Evolutionary conservation across 345 rosid genomes (phyloP), one percentile per base, ranked within the genome.

Genomic region (Aegle marmelos): DNA sequence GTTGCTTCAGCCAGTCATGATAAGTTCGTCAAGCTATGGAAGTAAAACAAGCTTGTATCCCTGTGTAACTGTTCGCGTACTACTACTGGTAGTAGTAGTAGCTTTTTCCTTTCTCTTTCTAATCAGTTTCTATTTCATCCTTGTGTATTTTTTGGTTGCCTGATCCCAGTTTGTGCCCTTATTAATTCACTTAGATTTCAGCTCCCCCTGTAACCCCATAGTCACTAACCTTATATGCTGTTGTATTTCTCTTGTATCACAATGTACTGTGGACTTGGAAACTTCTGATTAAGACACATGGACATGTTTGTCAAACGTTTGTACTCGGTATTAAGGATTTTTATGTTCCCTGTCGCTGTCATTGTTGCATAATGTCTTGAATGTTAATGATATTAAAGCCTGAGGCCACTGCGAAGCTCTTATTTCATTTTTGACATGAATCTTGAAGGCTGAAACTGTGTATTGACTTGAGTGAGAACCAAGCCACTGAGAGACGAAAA

Each of bases 1-100:
- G 91, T 96, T 71, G 98, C 99, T 62, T 96, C 99, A 24, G 99
- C 98, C 3, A 92, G 99, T 84, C 98, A 96, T 9, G 98, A 96
- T 82, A 91, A 90, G 88, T 78, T 74, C 65, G 92, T 96, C 78
- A 96, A 96, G 89, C 86, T 96, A 54, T 96, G 99, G 99, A 96
- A 91, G 82, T 92, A 83, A 87, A 16, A 19, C 53, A n/a, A n/a
- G 41, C 27, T 33, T 34, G 41, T 57, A 36, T 61, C 22, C 48
- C 27, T 25, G 33, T 28, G 45, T 73, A 48, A 78, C 67, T 39
- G 25, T 25, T 45, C 70, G 8, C 65, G 72, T 34, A 74, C 28
- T n/a, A 65, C 61, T 33, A 31, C 45, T 53, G 13, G 2, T 53
- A 17, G 21, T 50, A 45, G 2, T 53, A 17, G 21, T 50, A 25